Base-by-base conservation (phyloP, 2,329 filamentous ascomycete species). In the Biscogniauxia marginata region DNA sequence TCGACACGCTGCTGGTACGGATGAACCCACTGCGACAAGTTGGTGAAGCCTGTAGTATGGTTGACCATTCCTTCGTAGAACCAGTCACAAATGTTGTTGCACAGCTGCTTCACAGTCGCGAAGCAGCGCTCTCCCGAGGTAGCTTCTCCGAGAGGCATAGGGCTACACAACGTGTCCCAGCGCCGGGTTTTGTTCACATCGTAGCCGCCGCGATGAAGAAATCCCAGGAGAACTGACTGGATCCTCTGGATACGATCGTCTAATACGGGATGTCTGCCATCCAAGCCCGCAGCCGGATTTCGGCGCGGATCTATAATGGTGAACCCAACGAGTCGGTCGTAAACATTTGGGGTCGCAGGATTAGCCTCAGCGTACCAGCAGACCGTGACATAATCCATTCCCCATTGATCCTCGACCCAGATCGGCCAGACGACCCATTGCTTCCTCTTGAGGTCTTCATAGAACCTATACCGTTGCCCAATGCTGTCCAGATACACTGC, bases 61-160 rank as follows among this genome's bases (percentile, higher is more conserved):
- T 4, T 13, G 22, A 7, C 18, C 6, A 4, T 13, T 30, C 44
- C 50, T 16, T 11, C 30, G 7, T 34, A 22, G 13, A 16, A 23
- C 22, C 51, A 45, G 1, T 53, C 13, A 19, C 34, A 11, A 20
- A 66, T 48, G 6, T 54, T 53, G 16, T 51, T 22, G 3, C 59
- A 21, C 18, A 70, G 52, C 3, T 55, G 53, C 54, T 70, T 69
- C 34, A 63, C 53, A 7, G 49, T 55, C n/a, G 58, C 56, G 46
- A 64, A 70, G 46, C 62, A 63, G 16, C 67, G 66, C 55, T 70
- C 67, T n/a, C 63, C 67, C 13, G 65, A 67, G 22, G 65, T 54
- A 8, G 21, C 7, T 50, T 70, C 66, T 6, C 49, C n/a, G 3
- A 54, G 18, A 2, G 54, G 54, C 66, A 68, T 69, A 2, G 66